Base-by-base conservation (phyloP, 1,139 yeast genomes). In the Suhomyces maxii region DNA sequence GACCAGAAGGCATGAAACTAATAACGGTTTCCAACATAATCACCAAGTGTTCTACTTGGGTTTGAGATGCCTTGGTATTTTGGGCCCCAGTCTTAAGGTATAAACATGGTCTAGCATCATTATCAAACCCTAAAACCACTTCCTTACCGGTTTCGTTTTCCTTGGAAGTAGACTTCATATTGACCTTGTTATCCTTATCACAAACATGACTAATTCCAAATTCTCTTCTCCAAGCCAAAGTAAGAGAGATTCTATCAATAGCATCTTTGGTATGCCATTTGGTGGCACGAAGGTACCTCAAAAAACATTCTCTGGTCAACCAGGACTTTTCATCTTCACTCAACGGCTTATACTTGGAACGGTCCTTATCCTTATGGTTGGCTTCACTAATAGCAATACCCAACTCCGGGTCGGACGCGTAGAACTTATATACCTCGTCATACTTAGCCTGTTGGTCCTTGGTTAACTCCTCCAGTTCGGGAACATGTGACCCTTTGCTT, bases 141-240 rank as follows among this genome's bases (percentile, higher is more conserved):
- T 74, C 75, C 53, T 76, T 76, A 32, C 80, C 80, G 6, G 80
- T 75, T 52, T 68, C 73, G 56, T 74, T 75, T 51, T 76, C 80
- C 5, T 54, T 60, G 14, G 68, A 56, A 25, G 64, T 61, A 39
- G 66, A 53, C 7, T 65, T 63, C 23, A 67, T 69, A 46, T 69
- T 72, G 23, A 73, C 70, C 32, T 45, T 42, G 47, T 71, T 72
- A 26, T 70, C 69, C 11, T 60, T 52, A 37, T 71, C 75, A 44
- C 59, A 61, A 37, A 58, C 60, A 3, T 64, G 64, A 14, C 55
- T 56, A 30, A 75, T 65, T 3, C 79, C 79, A 55, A 74, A 76
- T 41, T 74, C 77, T 42, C 80, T 61, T 59, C 80, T 65, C 80
- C 80, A 76, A 6, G 75, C 71, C 39, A 76, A 59, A 0, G 80